Evolutionary conservation across 23 red algal species (phyloP).

Genomic region (Chondrus crispus): DNA sequence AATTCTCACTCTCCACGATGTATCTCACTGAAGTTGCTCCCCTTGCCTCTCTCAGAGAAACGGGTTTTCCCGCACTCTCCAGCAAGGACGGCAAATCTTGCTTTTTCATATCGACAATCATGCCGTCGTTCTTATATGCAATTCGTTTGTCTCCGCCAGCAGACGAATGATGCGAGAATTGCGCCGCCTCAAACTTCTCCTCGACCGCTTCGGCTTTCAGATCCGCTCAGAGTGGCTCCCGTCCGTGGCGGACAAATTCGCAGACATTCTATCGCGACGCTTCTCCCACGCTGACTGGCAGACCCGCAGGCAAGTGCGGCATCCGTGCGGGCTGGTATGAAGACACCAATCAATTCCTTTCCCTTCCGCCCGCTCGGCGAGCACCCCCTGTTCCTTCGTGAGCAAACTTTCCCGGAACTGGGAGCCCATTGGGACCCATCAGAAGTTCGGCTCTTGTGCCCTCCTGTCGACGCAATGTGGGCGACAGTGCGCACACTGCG

Average conservation of each 20-base stretch:
- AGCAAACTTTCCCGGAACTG: neutral
- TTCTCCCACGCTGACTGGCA: neutral
- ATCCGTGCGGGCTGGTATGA: neutral
- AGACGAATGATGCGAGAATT: neutral
- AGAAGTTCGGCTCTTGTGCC: neutral
- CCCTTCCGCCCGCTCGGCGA: neutral
- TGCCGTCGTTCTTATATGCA: too few species aligned
- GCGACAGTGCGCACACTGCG: neutral
- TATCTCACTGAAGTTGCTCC: too few species aligned
- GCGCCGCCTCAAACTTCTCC: neutral
- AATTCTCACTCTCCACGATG: too few species aligned
- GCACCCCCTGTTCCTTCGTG: neutral
- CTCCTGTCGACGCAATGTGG: neutral
- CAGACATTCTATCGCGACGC: neutral
- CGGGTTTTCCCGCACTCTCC: too few species aligned
- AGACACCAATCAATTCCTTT: neutral
- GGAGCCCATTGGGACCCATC: neutral
- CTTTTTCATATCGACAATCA: too few species aligned
- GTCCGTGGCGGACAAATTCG: neutral
- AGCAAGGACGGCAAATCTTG: too few species aligned
- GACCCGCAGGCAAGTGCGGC: neutral
- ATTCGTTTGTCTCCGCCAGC: too few species aligned
- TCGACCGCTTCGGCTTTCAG: neutral
- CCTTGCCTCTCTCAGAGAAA: too few species aligned
- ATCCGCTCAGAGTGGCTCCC: neutral